Percentiles rank a stretch among this genome's conserved stretches.
phyloP scores from a whole-genome alignment of 441 rosid genomes.

The Euphorbia celastroides region DNA sequence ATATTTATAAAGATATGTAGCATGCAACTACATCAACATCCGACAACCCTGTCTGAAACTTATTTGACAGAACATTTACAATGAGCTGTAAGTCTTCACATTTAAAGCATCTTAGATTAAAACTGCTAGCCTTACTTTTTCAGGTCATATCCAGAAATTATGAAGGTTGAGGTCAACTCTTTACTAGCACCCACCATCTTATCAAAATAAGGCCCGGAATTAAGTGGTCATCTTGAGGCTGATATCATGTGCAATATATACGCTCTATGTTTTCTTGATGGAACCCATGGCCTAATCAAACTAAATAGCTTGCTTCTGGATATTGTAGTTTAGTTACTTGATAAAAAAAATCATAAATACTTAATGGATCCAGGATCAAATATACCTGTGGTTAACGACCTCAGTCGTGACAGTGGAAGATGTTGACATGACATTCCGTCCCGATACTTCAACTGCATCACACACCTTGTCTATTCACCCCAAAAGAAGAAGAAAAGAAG shows the following conservation, averaged over 20 bases:
- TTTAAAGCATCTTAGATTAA: background rate
- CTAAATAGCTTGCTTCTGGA: background rate
- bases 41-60: background rate
- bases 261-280: background rate
- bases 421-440: slow-evolving; percentile 46
- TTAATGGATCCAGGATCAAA: background rate
- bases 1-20: background rate
- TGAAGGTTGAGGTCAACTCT: background rate
- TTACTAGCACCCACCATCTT: slow-evolving; percentile 1
- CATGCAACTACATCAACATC: background rate
- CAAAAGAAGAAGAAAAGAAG: background rate
- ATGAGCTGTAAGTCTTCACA: background rate
- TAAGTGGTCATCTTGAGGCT: slow-evolving; percentile 13
- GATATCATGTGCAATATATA: background rate
- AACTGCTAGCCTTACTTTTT: background rate
- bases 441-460: slow-evolving; percentile 49
- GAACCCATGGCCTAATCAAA: background rate
- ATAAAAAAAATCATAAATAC: no score
- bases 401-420: slow-evolving; percentile 48
- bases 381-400: slow-evolving; percentile 37
- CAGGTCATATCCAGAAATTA: slow-evolving; percentile 3
- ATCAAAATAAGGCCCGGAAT: background rate
- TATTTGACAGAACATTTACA: background rate
- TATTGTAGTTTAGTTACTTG: background rate
- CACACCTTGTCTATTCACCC: slow-evolving; percentile 34